phyloP scores from a whole-genome alignment of 257 asterid species.

The Paulownia fortunei region DNA sequence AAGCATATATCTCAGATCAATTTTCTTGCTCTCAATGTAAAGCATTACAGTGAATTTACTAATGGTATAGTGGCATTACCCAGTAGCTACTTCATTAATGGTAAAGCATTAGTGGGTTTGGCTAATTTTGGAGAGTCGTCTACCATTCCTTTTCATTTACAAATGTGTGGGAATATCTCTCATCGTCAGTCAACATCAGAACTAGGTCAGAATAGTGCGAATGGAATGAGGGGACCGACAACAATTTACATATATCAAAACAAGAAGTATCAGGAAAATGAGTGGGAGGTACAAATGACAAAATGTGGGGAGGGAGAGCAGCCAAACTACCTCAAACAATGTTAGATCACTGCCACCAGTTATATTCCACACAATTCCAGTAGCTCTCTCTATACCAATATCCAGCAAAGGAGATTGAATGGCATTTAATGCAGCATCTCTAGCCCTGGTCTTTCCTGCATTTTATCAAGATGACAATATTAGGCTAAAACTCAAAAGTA shows the following conservation, averaged over 20 bases:
- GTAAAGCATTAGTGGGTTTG: neutral
- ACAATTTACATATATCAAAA: neutral
- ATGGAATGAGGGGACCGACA: constrained; percentile 1
- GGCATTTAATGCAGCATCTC: constrained; percentile 94
- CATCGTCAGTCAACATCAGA: neutral
- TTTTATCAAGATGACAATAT: constrained; percentile 26
- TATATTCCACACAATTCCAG: constrained; percentile 97
- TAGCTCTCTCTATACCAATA: constrained; percentile 92
- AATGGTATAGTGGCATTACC: neutral
- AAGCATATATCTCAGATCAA: neutral
- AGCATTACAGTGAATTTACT: neutral
- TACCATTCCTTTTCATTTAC: neutral
- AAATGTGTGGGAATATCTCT: neutral
- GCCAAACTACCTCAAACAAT: constrained; percentile 73
- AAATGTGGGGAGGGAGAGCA: constrained; percentile 17
- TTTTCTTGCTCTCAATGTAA: neutral
- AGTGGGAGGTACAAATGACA: neutral
- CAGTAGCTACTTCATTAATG: neutral
- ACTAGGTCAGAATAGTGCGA: neutral
- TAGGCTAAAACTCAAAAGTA: constrained; percentile 22
- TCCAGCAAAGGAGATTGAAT: constrained; percentile 90
- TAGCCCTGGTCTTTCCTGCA: constrained; percentile 91
- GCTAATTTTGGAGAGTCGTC: neutral
- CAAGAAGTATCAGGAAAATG: neutral
- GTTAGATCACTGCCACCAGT: constrained; percentile 95